These are phyloP conservation scores for Nakazawaea peltata DNA, from an alignment of 805 yeast species.

Conservation along the genomic window DNA sequence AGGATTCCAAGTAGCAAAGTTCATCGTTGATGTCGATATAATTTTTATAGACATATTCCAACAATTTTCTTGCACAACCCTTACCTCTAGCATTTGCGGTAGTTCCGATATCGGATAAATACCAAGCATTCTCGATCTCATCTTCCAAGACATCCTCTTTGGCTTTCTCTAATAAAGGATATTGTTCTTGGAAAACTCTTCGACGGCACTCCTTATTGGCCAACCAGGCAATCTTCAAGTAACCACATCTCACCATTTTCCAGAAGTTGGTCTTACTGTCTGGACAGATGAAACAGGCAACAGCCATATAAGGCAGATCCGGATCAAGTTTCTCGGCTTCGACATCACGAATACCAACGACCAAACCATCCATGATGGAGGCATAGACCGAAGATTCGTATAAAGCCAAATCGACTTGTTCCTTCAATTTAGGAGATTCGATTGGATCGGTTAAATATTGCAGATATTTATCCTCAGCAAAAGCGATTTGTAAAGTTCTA, in stretches of 20 bases:
- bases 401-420: conserved; percentile 29
- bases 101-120: conserved; percentile 40
- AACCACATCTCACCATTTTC: conserved; percentile 44
- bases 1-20: conserved; percentile 42
- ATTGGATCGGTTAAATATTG: conserved; percentile 22
- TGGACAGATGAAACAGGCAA: conserved; percentile 46
- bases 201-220: conserved; percentile 39
- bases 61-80: conserved; percentile 43
- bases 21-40: conserved; percentile 33
- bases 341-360: conserved; percentile 40
- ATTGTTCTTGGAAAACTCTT: conserved; percentile 41
- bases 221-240: conserved; percentile 40
- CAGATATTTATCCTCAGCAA: conserved; percentile 25
- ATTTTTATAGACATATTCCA: conserved; percentile 39
- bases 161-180: conserved; percentile 42
- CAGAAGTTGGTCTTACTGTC: conserved; percentile 34
- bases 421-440: conserved; percentile 20
- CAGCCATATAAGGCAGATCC: conserved; percentile 36
- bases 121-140: conserved; percentile 32
- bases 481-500: conserved; percentile 23
- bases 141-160: conserved; percentile 32
- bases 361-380: conserved; percentile 42
- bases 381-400: conserved; percentile 45
- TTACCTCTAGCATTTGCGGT: conserved; percentile 43
- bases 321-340: conserved; percentile 19